Percentiles rank a stretch among this genome's conserved stretches.
phyloP scores from a whole-genome alignment of 2,329 filamentous ascomycete genomes.

The Aspergillus brunneoviolaceus region DNA sequence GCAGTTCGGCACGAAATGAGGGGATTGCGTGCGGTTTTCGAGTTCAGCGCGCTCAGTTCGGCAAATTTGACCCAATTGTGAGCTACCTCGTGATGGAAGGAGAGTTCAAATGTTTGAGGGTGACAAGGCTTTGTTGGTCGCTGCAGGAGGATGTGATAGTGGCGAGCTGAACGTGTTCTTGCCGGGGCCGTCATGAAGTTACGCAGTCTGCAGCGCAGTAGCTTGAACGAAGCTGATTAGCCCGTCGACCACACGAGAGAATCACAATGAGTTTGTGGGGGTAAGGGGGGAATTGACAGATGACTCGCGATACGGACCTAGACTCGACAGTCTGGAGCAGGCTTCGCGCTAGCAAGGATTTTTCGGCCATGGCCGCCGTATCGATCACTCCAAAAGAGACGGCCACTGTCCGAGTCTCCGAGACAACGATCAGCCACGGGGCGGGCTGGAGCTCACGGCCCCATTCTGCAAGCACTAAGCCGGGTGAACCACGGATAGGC shows the following conservation, averaged over 20 bases:
- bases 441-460: slow-evolving; percentile 1
- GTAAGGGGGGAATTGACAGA: background rate
- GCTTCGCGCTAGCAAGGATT: background rate
- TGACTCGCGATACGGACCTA: background rate
- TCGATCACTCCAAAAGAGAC: background rate
- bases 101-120: too few species aligned
- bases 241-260: background rate
- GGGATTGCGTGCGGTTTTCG: background rate
- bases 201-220: background rate
- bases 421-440: background rate
- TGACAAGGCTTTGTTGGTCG: background rate
- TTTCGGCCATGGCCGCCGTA: background rate
- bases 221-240: background rate
- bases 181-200: background rate
- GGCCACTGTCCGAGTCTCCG: background rate
- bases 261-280: background rate
- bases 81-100: background rate
- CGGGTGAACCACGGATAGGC: background rate
- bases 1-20: slow-evolving; percentile 4
- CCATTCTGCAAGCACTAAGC: background rate
- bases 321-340: background rate
- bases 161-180: background rate
- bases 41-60: background rate
- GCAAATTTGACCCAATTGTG: background rate
- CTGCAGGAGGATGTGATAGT: background rate